A percentile compares a stretch with the other conserved stretches of the same genome.
Evolutionary conservation across 306 rosid species (phyloP).

Genomic region (Vigna reflexopilosa): DNA sequence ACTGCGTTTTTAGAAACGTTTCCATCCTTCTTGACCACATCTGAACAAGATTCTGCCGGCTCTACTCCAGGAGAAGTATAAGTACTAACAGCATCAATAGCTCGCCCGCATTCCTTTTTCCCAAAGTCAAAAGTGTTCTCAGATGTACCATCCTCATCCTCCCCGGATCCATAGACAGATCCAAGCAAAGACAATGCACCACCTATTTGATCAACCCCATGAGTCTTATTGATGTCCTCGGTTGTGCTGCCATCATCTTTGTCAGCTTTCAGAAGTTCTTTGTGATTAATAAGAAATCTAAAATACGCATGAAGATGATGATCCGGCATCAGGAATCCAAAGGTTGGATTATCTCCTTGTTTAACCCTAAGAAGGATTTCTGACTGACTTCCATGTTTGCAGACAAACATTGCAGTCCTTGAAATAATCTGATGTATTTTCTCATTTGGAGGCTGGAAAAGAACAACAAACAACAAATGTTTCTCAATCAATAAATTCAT

Average conservation of each 20-base stretch:
- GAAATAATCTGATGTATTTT: conserved; percentile 88
- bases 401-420: conserved; percentile 78
- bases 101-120: conserved; percentile 41
- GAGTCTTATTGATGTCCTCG: conserved; percentile 55
- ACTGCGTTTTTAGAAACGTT: conserved; percentile 47
- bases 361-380: conserved; percentile 91
- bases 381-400: conserved; percentile 82
- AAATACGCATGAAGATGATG: conserved; percentile 83
- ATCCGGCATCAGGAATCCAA: conserved; percentile 93
- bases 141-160: conserved; percentile 73
- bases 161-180: conserved; percentile 79
- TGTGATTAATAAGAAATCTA: conserved; percentile 79
- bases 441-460: conserved; percentile 83
- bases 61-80: conserved; percentile 51
- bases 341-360: conserved; percentile 88
- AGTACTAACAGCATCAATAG: conserved; percentile 46
- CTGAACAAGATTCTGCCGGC: conserved; percentile 48
- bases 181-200: conserved; percentile 94
- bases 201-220: conserved; percentile 60
- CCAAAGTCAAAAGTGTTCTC: conserved; percentile 47
- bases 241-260: conserved; percentile 50
- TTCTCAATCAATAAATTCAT: conserved; percentile 47
- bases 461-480: conserved; percentile 43
- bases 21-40: conserved; percentile 55
- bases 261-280: conserved; percentile 64